Evolutionary conservation across 352 stramenopile genomes (phyloP).

Genomic region (Phytophthora pini): DNA sequence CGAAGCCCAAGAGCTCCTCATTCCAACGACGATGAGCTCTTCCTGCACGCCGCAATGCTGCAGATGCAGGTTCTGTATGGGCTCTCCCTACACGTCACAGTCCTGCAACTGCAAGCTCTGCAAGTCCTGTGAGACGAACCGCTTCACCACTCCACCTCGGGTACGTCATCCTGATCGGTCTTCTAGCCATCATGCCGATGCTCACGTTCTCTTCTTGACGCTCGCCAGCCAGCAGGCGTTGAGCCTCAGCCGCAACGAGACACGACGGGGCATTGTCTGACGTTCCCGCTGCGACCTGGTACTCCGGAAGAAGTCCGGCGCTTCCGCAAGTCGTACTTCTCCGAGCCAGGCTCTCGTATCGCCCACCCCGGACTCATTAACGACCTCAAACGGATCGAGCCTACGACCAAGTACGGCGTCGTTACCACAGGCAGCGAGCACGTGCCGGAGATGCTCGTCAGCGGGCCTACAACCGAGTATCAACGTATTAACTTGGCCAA

Average conservation of each 20-base stretch:
- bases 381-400: slow-evolving; percentile 72
- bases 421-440: slow-evolving; percentile 76
- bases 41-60: background rate
- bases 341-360: slow-evolving; percentile 74
- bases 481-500: slow-evolving; percentile 74
- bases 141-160: slow-evolving; percentile 29
- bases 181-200: background rate
- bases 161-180: slow-evolving; percentile 17
- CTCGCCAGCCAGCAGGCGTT: slow-evolving; percentile 51
- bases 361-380: slow-evolving; percentile 82
- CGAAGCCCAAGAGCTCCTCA: background rate
- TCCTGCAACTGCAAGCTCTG: no score
- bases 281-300: slow-evolving; percentile 57
- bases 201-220: background rate
- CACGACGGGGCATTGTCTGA: slow-evolving; percentile 59
- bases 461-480: slow-evolving; percentile 55
- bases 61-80: no score
- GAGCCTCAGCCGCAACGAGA: slow-evolving; percentile 47
- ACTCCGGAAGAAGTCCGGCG: slow-evolving; percentile 79
- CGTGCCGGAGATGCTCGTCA: slow-evolving; percentile 64
- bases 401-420: slow-evolving; percentile 69
- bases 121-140: slow-evolving; percentile 22
- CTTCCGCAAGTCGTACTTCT: slow-evolving; percentile 88
- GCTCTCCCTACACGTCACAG: no score
- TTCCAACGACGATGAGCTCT: slow-evolving; percentile 7